These are phyloP conservation scores for Psidium friedrichsthalianum DNA, from an alignment of 345 rosid species.

Conservation along the genomic window DNA sequence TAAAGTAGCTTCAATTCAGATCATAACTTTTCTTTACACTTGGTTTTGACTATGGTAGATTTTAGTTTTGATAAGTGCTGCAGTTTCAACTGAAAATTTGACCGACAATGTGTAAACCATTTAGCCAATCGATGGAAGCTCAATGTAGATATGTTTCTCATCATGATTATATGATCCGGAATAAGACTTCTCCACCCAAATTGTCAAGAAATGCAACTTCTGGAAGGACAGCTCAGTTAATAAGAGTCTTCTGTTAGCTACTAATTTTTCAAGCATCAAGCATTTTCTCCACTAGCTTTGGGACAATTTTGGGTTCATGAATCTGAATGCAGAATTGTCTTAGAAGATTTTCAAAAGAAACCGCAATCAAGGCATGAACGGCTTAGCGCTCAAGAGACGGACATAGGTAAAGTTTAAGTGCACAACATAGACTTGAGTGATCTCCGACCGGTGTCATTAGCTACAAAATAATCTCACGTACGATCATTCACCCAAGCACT, in stretches of 20 bases:
- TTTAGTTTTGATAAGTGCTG: not conserved
- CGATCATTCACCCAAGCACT: not conserved
- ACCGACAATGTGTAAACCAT: not conserved
- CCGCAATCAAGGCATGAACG: not conserved
- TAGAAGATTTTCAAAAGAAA: not conserved
- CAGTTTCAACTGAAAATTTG: not conserved
- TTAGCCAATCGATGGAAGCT: not conserved
- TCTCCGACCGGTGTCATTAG: not conserved
- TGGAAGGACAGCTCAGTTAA: not conserved
- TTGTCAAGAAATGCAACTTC: not conserved
- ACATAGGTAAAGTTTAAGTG: not conserved
- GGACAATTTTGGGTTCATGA: not conserved
- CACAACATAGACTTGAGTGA: not conserved
- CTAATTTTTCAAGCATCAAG: not conserved
- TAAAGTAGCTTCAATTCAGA: not conserved
- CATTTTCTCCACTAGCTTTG: not conserved
- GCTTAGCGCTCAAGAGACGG: not conserved
- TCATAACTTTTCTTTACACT: not conserved
- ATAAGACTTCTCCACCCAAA: not conserved
- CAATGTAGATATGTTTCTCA: not conserved
- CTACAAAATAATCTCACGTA: not conserved
- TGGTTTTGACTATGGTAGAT: not conserved
- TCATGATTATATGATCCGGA: not conserved
- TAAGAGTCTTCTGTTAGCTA: not conserved
- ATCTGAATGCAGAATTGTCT: not conserved